A percentile compares a stretch with the other conserved stretches of the same genome.
phyloP scores from a whole-genome alignment of 768 basidiomycete genomes.

The Panaeolus cyanescens region DNA sequence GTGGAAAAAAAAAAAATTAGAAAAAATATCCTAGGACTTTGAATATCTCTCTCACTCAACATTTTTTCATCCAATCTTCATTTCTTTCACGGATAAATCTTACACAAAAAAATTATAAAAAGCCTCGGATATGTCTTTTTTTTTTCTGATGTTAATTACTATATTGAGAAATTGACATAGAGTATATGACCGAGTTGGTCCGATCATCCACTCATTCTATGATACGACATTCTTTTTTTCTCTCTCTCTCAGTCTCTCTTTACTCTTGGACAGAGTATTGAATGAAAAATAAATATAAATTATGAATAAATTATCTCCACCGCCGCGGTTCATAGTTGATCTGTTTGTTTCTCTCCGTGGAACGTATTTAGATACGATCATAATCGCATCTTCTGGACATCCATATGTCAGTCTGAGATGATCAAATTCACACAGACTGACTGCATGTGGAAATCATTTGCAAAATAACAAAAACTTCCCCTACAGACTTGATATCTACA shows the following conservation, averaged over 20 bases:
- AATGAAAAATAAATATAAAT: not conserved
- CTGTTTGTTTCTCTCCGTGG: slow-evolving; percentile 33
- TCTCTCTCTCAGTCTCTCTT: not conserved
- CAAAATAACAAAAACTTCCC: not conserved
- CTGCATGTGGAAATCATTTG: slow-evolving; percentile 33
- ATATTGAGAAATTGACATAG: slow-evolving; percentile 17
- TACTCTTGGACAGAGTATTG: not conserved
- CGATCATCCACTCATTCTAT: slow-evolving; percentile 27
- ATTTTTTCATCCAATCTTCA: too few species aligned
- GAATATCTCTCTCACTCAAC: too few species aligned
- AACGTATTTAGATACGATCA: slow-evolving; percentile 24
- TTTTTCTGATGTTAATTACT: slow-evolving; percentile 14
- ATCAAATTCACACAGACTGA: slow-evolving; percentile 33
- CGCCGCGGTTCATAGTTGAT: slow-evolving; percentile 37
- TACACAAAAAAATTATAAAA: too few species aligned
- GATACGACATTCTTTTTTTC: not conserved
- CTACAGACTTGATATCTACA: slow-evolving; percentile 10
- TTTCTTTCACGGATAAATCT: too few species aligned
- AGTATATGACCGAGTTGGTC: slow-evolving; percentile 35
- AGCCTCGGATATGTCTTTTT: slow-evolving; percentile 10
- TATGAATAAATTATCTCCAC: slow-evolving; percentile 29
- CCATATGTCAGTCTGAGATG: slow-evolving; percentile 33
- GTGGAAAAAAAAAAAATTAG: slow-evolving; percentile 38
- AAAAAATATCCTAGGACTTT: slow-evolving; percentile 41
- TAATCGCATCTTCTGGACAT: slow-evolving; percentile 31